Conservation (phyloP, 2,329 filamentous ascomycete species). For the Colletotrichum agaves region DNA sequence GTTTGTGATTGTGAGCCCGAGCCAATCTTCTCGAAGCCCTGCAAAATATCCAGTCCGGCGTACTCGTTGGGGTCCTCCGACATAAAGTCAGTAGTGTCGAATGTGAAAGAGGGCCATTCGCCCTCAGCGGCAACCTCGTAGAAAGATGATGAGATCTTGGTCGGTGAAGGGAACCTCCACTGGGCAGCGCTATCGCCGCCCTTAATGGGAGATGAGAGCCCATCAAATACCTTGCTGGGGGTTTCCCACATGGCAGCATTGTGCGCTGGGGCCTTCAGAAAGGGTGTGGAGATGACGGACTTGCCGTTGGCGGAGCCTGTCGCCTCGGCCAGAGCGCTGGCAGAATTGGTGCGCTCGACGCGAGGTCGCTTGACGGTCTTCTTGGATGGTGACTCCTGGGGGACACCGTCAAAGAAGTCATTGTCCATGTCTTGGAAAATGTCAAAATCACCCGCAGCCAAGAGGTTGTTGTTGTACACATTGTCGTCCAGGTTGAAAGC, state of each 20-base stretch:
- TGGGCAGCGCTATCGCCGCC: conserved; percentile 42
- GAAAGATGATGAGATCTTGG: conserved; percentile 55
- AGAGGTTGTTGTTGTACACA: conserved; percentile 57
- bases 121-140: conserved; percentile 50
- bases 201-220: conserved; percentile 67
- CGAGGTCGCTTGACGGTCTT: conserved; percentile 68
- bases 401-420: conserved; percentile 43
- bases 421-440: conserved; percentile 65
- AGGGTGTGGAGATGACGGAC: conserved; percentile 60
- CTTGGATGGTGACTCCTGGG: conserved; percentile 74
- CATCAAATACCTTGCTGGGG: conserved; percentile 67
- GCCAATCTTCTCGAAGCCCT: conserved; percentile 82
- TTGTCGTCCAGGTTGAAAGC: conserved; percentile 73
- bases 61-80: conserved; percentile 69
- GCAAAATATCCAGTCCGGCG: conserved; percentile 75
- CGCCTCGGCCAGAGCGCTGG: conserved; percentile 70
- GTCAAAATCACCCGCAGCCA: conserved; percentile 67
- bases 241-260: conserved; percentile 59
- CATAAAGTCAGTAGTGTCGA: conserved; percentile 63
- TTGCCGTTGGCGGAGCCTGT: conserved; percentile 62
- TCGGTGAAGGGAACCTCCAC: conserved; percentile 56
- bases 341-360: conserved; percentile 71
- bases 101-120: conserved; percentile 50
- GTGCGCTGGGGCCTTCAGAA: conserved; percentile 59
- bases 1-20: conserved; percentile 51